Base-by-base conservation (phyloP, 192 early-diverging fungal species). In the Coemansia sp. region DNA sequence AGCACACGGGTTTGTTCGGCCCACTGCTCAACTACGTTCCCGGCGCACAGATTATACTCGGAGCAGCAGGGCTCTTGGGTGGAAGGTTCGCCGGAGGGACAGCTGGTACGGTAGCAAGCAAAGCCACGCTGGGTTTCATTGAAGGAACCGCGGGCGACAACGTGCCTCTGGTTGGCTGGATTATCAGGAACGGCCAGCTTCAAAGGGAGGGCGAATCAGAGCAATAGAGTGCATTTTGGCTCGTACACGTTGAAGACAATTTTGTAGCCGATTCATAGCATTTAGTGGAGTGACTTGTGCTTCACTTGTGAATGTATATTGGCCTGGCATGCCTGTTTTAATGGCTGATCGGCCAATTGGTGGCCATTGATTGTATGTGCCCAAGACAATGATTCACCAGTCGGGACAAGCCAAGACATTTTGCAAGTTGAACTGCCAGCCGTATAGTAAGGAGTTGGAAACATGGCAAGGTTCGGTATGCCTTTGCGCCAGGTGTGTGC, bases 71-170 rank as follows among this genome's bases (percentile, higher is more conserved):
- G 11, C 11, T 82, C 19, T 59, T 82, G 0, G 79, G 79, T 1
- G 79, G 79, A 40, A 70, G 39, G 58, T 70, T 82, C 69, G 79
- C 79, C 4, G 79, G 79, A 15, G 37, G 51, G 12, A 70, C 74
- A 36, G 79, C 61, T 0, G 79, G 79, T 22, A 60, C 64, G 8
- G 59, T 82, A 12, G 71, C 70, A 4, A 67, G 79, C 61, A 70
- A 53, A 27, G 67, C 73, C 31, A 49, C 51, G 0, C 47, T 62
- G 22, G 71, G 70, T 0, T 70, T 82, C 22, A 43, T 82, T 9
- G 70, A 76, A 12, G 74, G 79, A 8, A 62, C 58, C 6, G 1
- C 27, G 20, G 79, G 79, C 41, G 73, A 82, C 22, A 38, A 70
- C 45, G 32, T 70, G 17, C 79, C 79, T 11, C 59, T 82, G 38